Percentiles rank a stretch among this genome's conserved stretches.
Evolutionary conservation across 192 early-diverging fungal species (phyloP).

Genomic region (Phycomyces nitens): DNA sequence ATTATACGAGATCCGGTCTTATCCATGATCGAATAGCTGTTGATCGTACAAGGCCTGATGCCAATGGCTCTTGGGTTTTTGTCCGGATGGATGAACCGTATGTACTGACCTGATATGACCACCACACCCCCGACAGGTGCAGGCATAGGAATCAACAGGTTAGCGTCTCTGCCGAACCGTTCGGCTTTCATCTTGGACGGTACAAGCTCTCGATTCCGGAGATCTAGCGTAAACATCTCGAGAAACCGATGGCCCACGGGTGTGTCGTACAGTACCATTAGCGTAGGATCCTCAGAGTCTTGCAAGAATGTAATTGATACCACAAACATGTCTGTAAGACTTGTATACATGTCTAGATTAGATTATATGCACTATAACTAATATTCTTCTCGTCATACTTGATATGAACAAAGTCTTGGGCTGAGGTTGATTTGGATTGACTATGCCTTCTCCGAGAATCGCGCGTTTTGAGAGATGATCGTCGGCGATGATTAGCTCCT

Average conservation of each 20-base stretch:
- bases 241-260: slow-evolving; percentile 51
- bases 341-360: no score
- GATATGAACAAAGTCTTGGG: slow-evolving; percentile 17
- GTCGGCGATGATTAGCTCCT: background rate
- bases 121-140: slow-evolving; percentile 54
- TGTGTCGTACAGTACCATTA: slow-evolving; percentile 64
- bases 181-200: slow-evolving; percentile 28
- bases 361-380: background rate
- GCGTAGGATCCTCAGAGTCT: slow-evolving; percentile 35
- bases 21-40: slow-evolving; percentile 53
- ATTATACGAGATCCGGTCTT: slow-evolving; percentile 55
- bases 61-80: slow-evolving; percentile 33
- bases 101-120: slow-evolving; percentile 52
- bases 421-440: background rate
- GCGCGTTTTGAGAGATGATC: background rate
- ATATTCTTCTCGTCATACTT: no score
- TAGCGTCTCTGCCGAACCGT: slow-evolving; percentile 49
- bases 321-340: slow-evolving; percentile 32
- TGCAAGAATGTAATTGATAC: slow-evolving; percentile 52
- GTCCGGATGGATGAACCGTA: slow-evolving; percentile 47
- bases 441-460: slow-evolving; percentile 11
- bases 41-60: slow-evolving; percentile 14
- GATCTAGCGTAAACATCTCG: slow-evolving; percentile 53
- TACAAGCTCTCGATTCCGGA: slow-evolving; percentile 42
- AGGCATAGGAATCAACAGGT: slow-evolving; percentile 56